Evolutionary conservation across 2,329 filamentous ascomycete species (phyloP).

Genomic region (Drechslerella stenobrocha): DNA sequence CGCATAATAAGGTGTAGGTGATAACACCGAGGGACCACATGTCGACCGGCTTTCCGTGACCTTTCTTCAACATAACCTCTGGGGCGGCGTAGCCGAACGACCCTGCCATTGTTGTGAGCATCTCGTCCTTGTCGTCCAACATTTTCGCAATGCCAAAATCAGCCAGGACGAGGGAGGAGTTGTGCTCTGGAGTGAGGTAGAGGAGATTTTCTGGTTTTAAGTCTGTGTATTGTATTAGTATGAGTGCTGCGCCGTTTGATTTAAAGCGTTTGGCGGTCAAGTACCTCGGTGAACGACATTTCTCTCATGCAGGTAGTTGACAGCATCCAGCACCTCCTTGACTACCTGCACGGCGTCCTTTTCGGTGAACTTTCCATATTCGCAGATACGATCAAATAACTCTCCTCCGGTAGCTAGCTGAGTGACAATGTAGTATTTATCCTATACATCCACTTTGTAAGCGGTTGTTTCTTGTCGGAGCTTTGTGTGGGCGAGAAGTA

Average conservation of each 20-base stretch:
- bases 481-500: constrained; percentile 56
- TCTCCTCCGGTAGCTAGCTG: constrained; percentile 94
- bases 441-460: constrained; percentile 61
- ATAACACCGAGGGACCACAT: constrained; percentile 99
- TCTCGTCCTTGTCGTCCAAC: constrained; percentile 84
- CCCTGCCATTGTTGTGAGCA: constrained; percentile 96
- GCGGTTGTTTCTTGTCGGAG: background rate
- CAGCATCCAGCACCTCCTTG: constrained; percentile 86
- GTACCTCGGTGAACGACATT: constrained; percentile 94
- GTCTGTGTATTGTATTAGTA: constrained; percentile 62
- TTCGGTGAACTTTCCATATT: constrained; percentile 96
- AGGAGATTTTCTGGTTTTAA: constrained; percentile 97
- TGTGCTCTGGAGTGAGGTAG: constrained; percentile 75
- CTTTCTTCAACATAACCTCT: constrained; percentile 96
- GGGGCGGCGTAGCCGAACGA: constrained; percentile 97
- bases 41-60: constrained; percentile 96
- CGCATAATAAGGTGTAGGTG: constrained; percentile 95
- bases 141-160: constrained; percentile 99
- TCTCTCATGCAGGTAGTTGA: constrained; percentile 90
- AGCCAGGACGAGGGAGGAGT: constrained; percentile 87
- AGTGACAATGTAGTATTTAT: constrained; percentile 99
- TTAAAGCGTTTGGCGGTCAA: constrained; percentile 33
- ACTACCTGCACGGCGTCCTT: constrained; percentile 97
- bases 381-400: constrained; percentile 96
- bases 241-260: background rate